Percentiles rank a stretch among this genome's conserved stretches.
These are phyloP conservation scores for Haplographium delicatum DNA, from an alignment of 495 filamentous ascomycete species.

Conservation along the genomic window DNA sequence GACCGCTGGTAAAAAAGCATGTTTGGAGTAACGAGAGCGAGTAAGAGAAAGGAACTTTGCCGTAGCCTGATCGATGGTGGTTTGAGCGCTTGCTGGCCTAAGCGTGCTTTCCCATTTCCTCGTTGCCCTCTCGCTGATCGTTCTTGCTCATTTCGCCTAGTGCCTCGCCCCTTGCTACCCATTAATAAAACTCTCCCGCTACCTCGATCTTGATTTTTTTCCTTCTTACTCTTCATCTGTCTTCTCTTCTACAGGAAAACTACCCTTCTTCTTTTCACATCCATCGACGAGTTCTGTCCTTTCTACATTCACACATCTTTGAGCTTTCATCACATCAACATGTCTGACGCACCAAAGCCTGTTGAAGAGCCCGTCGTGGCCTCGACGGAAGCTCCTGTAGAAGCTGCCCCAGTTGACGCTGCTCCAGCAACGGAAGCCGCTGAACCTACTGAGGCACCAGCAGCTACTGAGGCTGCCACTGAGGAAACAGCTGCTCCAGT, in stretches of 20 bases:
- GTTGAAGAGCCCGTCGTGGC: constrained; percentile 36
- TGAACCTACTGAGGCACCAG: constrained; percentile 36
- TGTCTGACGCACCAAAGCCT: constrained; percentile 25
- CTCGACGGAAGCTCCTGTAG: constrained; percentile 42
- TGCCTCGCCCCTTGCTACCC: constrained; percentile 1
- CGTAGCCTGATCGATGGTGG: too few relatives aligned
- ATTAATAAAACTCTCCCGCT: constrained; percentile 1
- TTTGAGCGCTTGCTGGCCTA: too few relatives aligned
- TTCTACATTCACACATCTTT: not conserved
- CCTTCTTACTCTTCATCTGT: not conserved
- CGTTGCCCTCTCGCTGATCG: not conserved
- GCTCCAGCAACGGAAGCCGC: constrained; percentile 41
- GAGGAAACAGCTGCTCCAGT: constrained; percentile 28
- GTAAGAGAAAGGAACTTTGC: too few relatives aligned
- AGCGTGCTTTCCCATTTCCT: too few relatives aligned
- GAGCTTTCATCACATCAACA: constrained; percentile 11
- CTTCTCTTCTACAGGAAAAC: not conserved
- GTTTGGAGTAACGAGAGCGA: too few relatives aligned
- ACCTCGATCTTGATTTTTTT: not conserved
- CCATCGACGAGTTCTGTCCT: too few relatives aligned
- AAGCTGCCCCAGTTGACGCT: constrained; percentile 45
- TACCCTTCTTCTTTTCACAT: not conserved
- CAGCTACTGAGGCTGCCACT: constrained; percentile 40
- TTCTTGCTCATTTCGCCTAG: constrained; percentile 3
- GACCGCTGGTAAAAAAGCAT: too few relatives aligned